phyloP scores from a whole-genome alignment of 352 stramenopile genomes.

The Phytophthora chlamydospora region DNA sequence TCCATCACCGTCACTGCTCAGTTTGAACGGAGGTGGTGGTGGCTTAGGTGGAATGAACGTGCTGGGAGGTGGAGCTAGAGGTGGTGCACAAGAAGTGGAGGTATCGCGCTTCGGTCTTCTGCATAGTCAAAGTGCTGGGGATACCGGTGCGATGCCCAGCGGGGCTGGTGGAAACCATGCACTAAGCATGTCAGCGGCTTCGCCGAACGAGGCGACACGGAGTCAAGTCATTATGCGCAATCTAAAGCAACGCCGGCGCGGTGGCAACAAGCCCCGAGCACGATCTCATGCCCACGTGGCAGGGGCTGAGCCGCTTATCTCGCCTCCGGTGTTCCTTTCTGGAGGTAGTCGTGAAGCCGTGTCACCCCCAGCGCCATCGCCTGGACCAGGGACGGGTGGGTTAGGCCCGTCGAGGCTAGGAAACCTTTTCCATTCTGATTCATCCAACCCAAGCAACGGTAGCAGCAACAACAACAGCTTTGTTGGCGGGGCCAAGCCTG shows the following conservation, averaged over 20 bases:
- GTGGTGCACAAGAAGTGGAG: slow-evolving; percentile 31
- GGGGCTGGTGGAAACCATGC: slow-evolving; percentile 2
- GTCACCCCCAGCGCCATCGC: slow-evolving; percentile 28
- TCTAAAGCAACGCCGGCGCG: slow-evolving; percentile 43
- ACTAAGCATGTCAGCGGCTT: slow-evolving; percentile 14
- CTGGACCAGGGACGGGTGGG: slow-evolving; percentile 19
- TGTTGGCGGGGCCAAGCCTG: slow-evolving; percentile 4
- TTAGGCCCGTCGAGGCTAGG: slow-evolving; percentile 34
- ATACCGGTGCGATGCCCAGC: slow-evolving; percentile 5
- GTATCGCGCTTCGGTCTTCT: slow-evolving; percentile 32
- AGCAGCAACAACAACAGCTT: slow-evolving; percentile 20
- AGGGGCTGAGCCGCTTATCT: slow-evolving; percentile 21
- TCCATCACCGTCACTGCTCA: slow-evolving; percentile 7
- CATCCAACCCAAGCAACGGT: slow-evolving; percentile 17
- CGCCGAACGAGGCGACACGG: slow-evolving; percentile 34
- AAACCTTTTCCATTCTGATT: slow-evolving; percentile 57
- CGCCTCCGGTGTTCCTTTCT: slow-evolving; percentile 28
- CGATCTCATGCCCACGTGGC: slow-evolving; percentile 34
- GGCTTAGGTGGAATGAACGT: slow-evolving; percentile 14
- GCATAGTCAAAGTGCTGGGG: slow-evolving; percentile 28
- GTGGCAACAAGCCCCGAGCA: slow-evolving; percentile 37
- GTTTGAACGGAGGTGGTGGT: slow-evolving; percentile 7
- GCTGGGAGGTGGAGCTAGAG: slow-evolving; percentile 14
- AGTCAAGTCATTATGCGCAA: slow-evolving; percentile 53
- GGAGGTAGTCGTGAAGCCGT: slow-evolving; percentile 25